phyloP scores from a whole-genome alignment of 208 protist genomes.

The Tritrichomonas musculus region DNA sequence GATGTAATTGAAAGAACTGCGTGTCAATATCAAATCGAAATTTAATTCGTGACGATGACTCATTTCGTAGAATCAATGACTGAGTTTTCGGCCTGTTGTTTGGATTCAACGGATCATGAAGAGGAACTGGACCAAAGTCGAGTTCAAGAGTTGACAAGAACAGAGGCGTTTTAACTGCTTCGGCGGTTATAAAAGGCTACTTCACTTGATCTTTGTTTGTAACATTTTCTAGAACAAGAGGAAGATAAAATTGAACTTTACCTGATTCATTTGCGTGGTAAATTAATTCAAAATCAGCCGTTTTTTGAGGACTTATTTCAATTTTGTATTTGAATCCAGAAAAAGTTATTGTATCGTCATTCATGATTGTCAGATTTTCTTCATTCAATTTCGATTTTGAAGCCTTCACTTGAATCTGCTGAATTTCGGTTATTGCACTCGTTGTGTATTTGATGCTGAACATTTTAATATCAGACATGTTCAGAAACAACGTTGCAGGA shows the following conservation, averaged over 20 bases:
- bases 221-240: neutral
- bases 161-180: neutral
- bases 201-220: too few species aligned
- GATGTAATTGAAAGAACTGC: neutral
- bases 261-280: neutral
- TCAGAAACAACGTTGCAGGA: neutral
- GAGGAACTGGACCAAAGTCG: neutral
- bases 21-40: neutral
- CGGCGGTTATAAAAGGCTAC: too few species aligned
- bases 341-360: too few species aligned
- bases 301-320: neutral
- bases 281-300: neutral
- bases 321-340: neutral
- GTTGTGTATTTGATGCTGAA: neutral
- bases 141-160: neutral
- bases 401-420: too few species aligned
- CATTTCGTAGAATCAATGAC: neutral
- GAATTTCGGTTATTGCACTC: neutral
- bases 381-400: too few species aligned
- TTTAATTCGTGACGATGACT: neutral
- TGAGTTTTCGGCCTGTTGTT: neutral
- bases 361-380: too few species aligned
- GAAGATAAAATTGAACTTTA: neutral
- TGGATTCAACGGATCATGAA: neutral
- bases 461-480: neutral